Evolutionary conservation across 2,329 filamentous ascomycete species (phyloP), one percentile per base, ranked within the genome.

Genomic region (Fusarium citri): DNA sequence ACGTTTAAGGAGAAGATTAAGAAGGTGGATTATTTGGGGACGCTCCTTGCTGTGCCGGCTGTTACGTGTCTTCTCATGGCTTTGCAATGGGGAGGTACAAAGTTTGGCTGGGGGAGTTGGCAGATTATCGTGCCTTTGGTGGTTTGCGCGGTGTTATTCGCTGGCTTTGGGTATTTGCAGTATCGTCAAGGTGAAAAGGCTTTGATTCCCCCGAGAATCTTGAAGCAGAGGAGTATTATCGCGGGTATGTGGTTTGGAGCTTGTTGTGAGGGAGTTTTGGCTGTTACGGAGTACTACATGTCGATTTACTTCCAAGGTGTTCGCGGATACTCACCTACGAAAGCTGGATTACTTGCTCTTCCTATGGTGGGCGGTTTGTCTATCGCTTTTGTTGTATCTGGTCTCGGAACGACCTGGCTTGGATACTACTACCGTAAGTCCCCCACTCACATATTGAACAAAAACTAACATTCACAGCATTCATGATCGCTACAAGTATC

Each of bases 301-400:
- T 66, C 67, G 11, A 75, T 75, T 5, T 75, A 75, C 53, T 75
- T 75, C 6, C 73, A 75, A 14, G 73, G 71, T 14, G 73, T 75
- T 3, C 34, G 65, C 8, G 73, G 73, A 2, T 72, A 73, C 12
- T 42, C 72, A 5, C 59, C 72, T 2, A 57, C 72, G 0, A 56
- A 61, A 12, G 67, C 72, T 16, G 72, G 72, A 0, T 8, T 75
- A 1, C 56, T 75, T 9, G 72, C 72, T 1, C 60, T 74, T 12
- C 72, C 72, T 0, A 74, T 74, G 72, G 46, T 74, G 0, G 72
- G 71, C 2, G 72, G 72, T 0, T 6, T 74, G 6, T 50, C 60
- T 1, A 31, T 71, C 2, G 59, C 72, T 0, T 47, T 75, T 7
- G 31, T 75, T 14, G n/a, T 69, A 9, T 75, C 72, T 14, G 72